Evolutionary conservation across 202 grass and related monocot genomes (phyloP).

Genomic region (Cymbopogon flexuosus): DNA sequence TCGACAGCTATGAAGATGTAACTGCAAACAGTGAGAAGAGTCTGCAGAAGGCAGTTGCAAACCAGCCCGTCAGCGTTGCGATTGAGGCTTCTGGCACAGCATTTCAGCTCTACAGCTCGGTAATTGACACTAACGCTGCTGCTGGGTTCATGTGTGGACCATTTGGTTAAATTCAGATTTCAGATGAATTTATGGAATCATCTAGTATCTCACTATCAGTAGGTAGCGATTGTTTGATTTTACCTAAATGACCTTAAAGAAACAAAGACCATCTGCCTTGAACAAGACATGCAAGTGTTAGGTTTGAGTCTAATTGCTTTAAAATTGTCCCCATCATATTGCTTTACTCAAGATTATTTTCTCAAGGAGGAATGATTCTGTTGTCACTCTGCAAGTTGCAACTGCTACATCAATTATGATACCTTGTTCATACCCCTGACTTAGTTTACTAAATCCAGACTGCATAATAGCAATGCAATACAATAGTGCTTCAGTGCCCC

Average conservation of each 20-base stretch:
- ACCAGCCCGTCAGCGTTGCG: slow-evolving; percentile 70
- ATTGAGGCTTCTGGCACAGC: slow-evolving; percentile 56
- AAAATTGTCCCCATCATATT: not conserved
- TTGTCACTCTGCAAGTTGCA: slow-evolving; percentile 9
- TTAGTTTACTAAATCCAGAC: not conserved
- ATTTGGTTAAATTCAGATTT: not conserved
- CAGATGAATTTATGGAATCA: not conserved
- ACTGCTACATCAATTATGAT: not conserved
- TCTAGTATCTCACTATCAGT: not conserved
- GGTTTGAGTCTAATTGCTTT: slow-evolving; percentile 9
- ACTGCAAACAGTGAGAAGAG: slow-evolving; percentile 47
- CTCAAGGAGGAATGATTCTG: not conserved
- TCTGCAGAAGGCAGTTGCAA: slow-evolving; percentile 67
- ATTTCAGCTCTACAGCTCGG: slow-evolving; percentile 69
- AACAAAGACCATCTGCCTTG: not conserved
- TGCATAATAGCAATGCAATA: not conserved
- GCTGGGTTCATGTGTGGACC: not conserved
- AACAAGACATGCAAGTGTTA: slow-evolving; percentile 8
- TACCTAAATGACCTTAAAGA: slow-evolving; percentile 2
- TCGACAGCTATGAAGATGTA: slow-evolving; percentile 70
- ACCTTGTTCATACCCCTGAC: not conserved
- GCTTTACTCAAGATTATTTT: slow-evolving; percentile 6
- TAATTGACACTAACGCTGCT: slow-evolving; percentile 26
- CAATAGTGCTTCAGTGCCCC: not conserved
- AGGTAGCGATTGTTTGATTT: not conserved